Evolutionary conservation across 2,329 filamentous ascomycete species (phyloP), one percentile per base, ranked within the genome.

Genomic region (Claviceps digitariae): DNA sequence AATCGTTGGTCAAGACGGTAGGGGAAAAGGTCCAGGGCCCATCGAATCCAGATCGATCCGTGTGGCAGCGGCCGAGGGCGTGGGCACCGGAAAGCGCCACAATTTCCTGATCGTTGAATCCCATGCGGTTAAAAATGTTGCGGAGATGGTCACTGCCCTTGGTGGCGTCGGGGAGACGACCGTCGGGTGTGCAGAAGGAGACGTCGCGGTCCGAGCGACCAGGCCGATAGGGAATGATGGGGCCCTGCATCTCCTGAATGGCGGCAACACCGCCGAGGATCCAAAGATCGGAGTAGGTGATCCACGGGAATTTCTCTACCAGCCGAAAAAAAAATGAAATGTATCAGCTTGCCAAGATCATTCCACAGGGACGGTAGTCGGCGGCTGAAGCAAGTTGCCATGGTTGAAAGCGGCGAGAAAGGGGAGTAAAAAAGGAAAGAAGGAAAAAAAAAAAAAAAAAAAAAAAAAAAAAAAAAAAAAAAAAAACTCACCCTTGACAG

Each of bases 21-120:
- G 90, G 90, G 53, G 86, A 90, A 77, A 93, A 93, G 60, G 87
- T 89, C 90, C 90, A 95, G 52, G 90, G 89, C 1, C 93, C 93
- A 1, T 86, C 80, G 70, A 82, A 97, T 58, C 91, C 91, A 58
- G 83, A 89, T 67, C 91, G 88, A 72, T 93, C 86, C 9, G 83
- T 77, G 77, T 97, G 93, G 75, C 87, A 94, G 60, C 90, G 87
- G 57, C 90, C 90, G 40, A 95, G 80, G 52, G 88, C 86, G 74
- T 95, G 90, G 49, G 86, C 90, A 61, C 90, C 90, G 25, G 78
- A 77, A 52, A 97, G 80, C 31, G 91, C 93, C 47, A 96, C 91
- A 66, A 97, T 97, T 72, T 96, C 90, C 65, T 87, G 87, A 73
- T 98, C 91, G 70, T 93, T 86, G 79, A 96, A 97, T 61, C 91